Conservation (phyloP, 306 rosid genomes). For the Trifolium pratense region DNA sequence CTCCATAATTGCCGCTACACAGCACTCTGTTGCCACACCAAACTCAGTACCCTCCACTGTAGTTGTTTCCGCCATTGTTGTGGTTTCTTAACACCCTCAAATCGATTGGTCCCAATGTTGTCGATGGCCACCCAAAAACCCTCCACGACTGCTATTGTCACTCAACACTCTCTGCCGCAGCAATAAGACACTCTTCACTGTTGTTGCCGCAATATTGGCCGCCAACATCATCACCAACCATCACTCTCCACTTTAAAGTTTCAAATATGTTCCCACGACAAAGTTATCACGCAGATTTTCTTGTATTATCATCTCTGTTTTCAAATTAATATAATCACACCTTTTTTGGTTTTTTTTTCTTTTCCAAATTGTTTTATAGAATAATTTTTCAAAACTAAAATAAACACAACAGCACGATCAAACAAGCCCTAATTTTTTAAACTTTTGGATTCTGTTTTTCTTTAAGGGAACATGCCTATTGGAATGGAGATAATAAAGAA, state of each 20-base stretch:
- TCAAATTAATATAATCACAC: too few species aligned
- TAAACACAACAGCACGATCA: background rate
- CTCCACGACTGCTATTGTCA: background rate
- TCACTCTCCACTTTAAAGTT: background rate
- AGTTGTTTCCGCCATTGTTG: background rate
- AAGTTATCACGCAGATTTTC: too few species aligned
- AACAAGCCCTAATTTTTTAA: background rate
- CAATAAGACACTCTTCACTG: background rate
- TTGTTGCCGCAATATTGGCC: background rate
- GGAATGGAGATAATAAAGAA: background rate
- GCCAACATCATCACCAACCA: background rate
- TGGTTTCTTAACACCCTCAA: background rate
- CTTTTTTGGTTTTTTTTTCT: too few species aligned
- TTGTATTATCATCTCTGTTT: too few species aligned
- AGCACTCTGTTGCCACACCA: background rate
- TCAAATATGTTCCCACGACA: too few species aligned
- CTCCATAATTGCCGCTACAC: background rate
- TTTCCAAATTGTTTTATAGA: background rate
- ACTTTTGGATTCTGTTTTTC: background rate
- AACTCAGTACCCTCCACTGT: background rate
- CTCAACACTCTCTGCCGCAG: background rate
- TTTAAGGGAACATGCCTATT: background rate
- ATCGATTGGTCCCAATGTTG: background rate
- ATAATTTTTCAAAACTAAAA: background rate
- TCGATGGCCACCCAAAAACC: background rate